Evolutionary conservation across 2,329 filamentous ascomycete species (phyloP).

Genomic region (Neofusicoccum kwambonambiense): DNA sequence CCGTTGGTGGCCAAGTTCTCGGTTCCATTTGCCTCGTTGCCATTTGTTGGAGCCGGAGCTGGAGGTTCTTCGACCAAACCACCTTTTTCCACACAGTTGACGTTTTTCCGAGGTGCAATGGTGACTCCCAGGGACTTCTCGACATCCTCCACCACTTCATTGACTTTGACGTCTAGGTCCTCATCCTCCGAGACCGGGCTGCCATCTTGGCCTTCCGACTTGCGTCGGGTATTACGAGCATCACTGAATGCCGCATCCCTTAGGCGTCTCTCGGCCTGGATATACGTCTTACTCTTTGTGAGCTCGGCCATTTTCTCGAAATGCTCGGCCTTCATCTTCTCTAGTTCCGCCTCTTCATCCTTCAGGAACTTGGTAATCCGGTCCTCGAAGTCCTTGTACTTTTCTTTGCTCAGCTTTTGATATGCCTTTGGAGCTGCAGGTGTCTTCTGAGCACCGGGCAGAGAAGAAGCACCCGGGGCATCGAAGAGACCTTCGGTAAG

Average conservation of each 20-base stretch:
- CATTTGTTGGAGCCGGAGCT: conserved; percentile 29
- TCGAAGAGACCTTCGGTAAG: conserved; percentile 86
- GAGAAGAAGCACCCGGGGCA: conserved; percentile 37
- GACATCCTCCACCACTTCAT: conserved; percentile 72
- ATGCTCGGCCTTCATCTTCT: conserved; percentile 78
- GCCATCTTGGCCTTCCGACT: conserved; percentile 48
- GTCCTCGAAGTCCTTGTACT: conserved; percentile 80
- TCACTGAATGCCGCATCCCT: conserved; percentile 62
- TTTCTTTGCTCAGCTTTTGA: conserved; percentile 69
- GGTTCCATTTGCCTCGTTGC: conserved; percentile 16
- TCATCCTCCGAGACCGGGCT: conserved; percentile 21
- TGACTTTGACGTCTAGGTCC: conserved; percentile 51
- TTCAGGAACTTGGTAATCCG: conserved; percentile 71
- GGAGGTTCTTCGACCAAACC: conserved; percentile 62
- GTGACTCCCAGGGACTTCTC: conserved; percentile 69
- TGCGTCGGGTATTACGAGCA: conserved; percentile 37
- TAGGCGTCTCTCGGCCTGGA: conserved; percentile 73
- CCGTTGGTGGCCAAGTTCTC: conserved; percentile 22
- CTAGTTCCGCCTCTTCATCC: conserved; percentile 76
- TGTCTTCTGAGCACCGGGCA: conserved; percentile 27
- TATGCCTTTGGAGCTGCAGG: conserved; percentile 38
- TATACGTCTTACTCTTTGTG: conserved; percentile 67
- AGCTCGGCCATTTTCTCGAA: conserved; percentile 72
- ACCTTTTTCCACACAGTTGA: conserved; percentile 74
- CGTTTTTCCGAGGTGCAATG: conserved; percentile 61